Conservation (phyloP, 2,329 filamentous ascomycete genomes). For the Periconia sp. region DNA sequence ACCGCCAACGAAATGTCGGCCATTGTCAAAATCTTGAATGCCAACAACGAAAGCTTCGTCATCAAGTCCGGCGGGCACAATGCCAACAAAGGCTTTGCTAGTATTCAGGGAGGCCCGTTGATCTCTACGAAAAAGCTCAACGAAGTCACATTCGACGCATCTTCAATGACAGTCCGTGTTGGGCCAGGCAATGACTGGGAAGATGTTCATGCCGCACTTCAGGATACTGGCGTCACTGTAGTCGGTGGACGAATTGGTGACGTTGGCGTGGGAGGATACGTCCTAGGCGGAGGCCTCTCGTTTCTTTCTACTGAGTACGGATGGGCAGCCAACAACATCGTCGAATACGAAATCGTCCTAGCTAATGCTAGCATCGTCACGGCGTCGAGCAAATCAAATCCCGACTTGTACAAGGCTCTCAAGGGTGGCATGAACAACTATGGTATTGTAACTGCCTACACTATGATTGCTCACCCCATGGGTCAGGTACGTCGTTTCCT, state of each 20-base stretch:
- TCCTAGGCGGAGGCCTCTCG: conserved; percentile 48
- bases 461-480: conserved; percentile 29
- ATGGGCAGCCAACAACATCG: conserved; percentile 55
- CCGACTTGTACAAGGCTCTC: conserved; percentile 49
- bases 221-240: conserved; percentile 39
- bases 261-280: conserved; percentile 55
- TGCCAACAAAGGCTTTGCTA: conserved; percentile 53
- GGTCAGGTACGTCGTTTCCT: conserved; percentile 20
- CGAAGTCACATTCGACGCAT: conserved; percentile 23
- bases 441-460: conserved; percentile 50
- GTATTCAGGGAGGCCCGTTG: conserved; percentile 51
- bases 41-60: conserved; percentile 56
- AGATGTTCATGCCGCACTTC: conserved; percentile 44
- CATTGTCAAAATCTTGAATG: conserved; percentile 56
- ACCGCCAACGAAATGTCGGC: conserved; percentile 58
- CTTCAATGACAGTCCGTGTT: conserved; percentile 24
- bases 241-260: conserved; percentile 53
- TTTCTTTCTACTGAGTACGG: conserved; percentile 53
- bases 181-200: conserved; percentile 39
- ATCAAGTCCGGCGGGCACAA: conserved; percentile 59
- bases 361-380: conserved; percentile 52
- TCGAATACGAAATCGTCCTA: conserved; percentile 55
- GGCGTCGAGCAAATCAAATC: conserved; percentile 46
- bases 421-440: conserved; percentile 54
- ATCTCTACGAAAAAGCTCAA: conserved; percentile 51